Evolutionary conservation across 768 basidiomycete genomes (phyloP), one percentile per base, ranked within the genome.

Genomic region (Chalciporus sphaerocephalus): DNA sequence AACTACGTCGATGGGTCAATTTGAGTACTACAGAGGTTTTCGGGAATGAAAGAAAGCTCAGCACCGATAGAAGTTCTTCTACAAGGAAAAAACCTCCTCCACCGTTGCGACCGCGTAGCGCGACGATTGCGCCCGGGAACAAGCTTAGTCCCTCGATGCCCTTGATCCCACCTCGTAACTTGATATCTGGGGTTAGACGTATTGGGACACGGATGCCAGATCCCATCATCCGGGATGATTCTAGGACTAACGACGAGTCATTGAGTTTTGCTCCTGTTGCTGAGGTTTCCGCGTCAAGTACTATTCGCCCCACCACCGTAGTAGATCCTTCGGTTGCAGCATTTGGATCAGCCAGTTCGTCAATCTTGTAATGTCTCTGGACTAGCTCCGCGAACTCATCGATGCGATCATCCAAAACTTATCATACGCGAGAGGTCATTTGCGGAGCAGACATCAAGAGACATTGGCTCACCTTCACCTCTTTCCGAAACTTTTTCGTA

Each of bases 111-210:
- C 96, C 96, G 50, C 81, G 88, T 24, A 97, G 59, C 0, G 86
- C 92, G 2, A 85, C 85, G 41, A 98, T 80, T 22, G 83, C 83
- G 4, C 96, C 96, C 5, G 93, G 92, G 59, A 94, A 98, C 33
- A 98, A 60, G 1, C 88, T 84, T 9, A 85, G 66, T 0, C 82
- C 81, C 13, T 76, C 78, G 9, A 79, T 70, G 10, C 87, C 88
- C 44, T 74, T 74, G 12, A 71, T 58, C 1, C 78, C 75, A 15
- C 83, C 83, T 30, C 85, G 76, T 2, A 95, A 74, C 54, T 80
- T 81, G 42, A 88, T 69, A 17, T 71, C 68, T 5, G 78, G 69
- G 24, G 85, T 75, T 44, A 98, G 87, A 17, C 81, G 78, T 32
- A 99, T 66, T 0, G 84, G 75, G 2, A 93, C 73, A 20, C 85